phyloP scores from a whole-genome alignment of 2,329 filamentous ascomycete species.

The Spiromastix sp. region DNA sequence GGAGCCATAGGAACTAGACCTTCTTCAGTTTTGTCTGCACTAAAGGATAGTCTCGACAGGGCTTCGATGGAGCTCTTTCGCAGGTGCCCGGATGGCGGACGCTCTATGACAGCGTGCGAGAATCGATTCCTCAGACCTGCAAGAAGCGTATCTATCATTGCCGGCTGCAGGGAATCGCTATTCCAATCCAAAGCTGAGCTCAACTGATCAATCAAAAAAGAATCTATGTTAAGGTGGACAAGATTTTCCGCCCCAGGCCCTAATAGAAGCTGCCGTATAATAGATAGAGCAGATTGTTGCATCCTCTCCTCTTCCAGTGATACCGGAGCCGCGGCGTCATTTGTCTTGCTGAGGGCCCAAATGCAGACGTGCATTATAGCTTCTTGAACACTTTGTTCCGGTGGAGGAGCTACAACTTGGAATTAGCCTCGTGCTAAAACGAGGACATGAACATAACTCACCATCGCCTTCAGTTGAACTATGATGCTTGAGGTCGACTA shows the following conservation, averaged over 20 bases:
- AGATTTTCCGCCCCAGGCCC: conserved; percentile 30
- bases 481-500: conserved; percentile 37
- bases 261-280: conserved; percentile 44
- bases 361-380: conserved; percentile 9
- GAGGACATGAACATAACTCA: conserved; percentile 10
- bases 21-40: conserved; percentile 33
- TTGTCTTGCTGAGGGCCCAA: conserved; percentile 5
- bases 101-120: conserved; percentile 24
- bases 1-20: conserved; percentile 22
- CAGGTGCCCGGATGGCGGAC: conserved; percentile 21
- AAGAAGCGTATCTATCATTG: conserved; percentile 69
- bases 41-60: conserved; percentile 35
- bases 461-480: conserved; percentile 46
- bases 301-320: conserved; percentile 52
- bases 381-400: conserved; percentile 16
- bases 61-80: conserved; percentile 30
- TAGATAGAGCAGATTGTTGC: conserved; percentile 58
- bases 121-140: conserved; percentile 57
- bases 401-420: too few species aligned
- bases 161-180: conserved; percentile 63
- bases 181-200: conserved; percentile 48
- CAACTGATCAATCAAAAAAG: conserved; percentile 59
- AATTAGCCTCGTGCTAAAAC: background rate
- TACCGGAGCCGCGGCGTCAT: background rate
- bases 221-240: conserved; percentile 50